Evolutionary conservation across 768 basidiomycete species (phyloP), one percentile per base, ranked within the genome.

Genomic region (Pleurotus pulmonarius): DNA sequence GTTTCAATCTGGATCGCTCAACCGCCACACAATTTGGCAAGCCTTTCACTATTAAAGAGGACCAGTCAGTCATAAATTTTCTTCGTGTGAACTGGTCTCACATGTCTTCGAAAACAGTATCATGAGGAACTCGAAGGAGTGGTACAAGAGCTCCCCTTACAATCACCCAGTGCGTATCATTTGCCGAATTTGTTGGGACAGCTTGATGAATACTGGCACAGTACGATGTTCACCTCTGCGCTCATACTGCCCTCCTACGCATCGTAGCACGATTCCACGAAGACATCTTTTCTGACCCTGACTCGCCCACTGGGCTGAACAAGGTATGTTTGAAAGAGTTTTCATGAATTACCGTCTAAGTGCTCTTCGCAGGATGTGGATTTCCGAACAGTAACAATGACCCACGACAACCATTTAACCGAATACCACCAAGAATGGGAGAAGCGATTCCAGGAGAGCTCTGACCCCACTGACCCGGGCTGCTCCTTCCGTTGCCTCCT

Each of bases 21-120:
- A 87, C 88, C 2, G 87, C 91, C 2, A 93, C 89, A 2, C 88
- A 94, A 67, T 91, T 93, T 67, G 94, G 93, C 3, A 94, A 94
- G 69, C 91, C 92, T 2, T 87, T 86, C 11, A 92, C 91, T 7
- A 87, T 95, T 65, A 88, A 88, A 62, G 92, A 94, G 63, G 91
- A 94, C 65, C 87, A 80, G 85, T 86, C 61, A 53, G 83, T 74
- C 7, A 34, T 29, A 38, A 11, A 4, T 3, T 34, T 34, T 11
- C 9, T 34, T n/a, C n/a, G n/a, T 44, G 1, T 9, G 41, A 15
- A 22, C 41, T 8, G 29, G 29, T 34, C n/a, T 44, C 41, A 12
- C 41, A 44, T 44, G 4, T 16, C 39, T 40, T 1, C 41, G 5
- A 44, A 44, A 16, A 29, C 60, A 85, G 83, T 55, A 83, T 88